Base-by-base conservation (phyloP, 2,329 filamentous ascomycete genomes). In the Pseudogymnoascus sp. region DNA sequence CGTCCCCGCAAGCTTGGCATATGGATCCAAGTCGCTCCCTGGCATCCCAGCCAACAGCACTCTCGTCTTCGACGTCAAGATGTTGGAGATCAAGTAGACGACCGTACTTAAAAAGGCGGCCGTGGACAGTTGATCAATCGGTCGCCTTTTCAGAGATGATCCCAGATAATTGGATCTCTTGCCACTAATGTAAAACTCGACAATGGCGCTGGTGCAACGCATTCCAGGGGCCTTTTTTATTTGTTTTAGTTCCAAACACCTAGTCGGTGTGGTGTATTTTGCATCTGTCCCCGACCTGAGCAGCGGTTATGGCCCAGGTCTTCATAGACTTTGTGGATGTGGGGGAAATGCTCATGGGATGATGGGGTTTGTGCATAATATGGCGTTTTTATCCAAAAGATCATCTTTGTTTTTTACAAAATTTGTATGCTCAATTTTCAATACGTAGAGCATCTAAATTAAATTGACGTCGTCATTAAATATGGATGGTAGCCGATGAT, bases 21-120 rank as follows among this genome's bases (percentile, higher is more conserved):
- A 99, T 77, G 95, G 96, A 78, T 92, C 85, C 79, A 89, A 90
- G 80, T 81, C 83, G 66, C 78, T 90, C 23, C 89, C 91, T 61
- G 92, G 89, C 69, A 97, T 99, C 71, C 95, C 95, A 23, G 84
- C 83, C 71, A 97, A 97, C 85, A 93, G 91, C 76, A 91, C 88
- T 69, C 80, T 99, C 76, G 85, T 89, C 75, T 99, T 99, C 76
- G 96, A 99, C 76, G 83, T 95, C 72, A 95, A 93, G 83, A 81
- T 93, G 62, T 79, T 93, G 63, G 87, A 89, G 77, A 90, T 92
- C 78, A 92, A 92, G 82, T 93, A 87, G 81, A 78, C 44, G 28
- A 36, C 50, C 28, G 50, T 7, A 57, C 50, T 33, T 21, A 10
- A 57, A 57, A 57, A 19, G 50, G 50, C 17, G 50, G 28, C 28